These are phyloP conservation scores for Phytopythium mirpurense DNA, from an alignment of 352 stramenopile genomes.

Conservation along the genomic window DNA sequence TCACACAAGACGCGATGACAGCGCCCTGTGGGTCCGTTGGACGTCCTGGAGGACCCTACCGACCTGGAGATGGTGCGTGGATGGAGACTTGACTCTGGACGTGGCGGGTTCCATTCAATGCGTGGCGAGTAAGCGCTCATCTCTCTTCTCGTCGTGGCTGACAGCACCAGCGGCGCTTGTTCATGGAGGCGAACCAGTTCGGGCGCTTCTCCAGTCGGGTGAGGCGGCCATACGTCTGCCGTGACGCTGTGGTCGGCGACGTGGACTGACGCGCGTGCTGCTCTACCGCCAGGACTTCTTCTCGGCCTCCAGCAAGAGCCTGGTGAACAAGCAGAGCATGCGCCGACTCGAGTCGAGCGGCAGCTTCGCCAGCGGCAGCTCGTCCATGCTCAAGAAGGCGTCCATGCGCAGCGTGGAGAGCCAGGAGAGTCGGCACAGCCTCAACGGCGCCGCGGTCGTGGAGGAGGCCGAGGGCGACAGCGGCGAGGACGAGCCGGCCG, in stretches of 20 bases:
- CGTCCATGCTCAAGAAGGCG: conserved; percentile 14
- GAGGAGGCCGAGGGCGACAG: conserved; percentile 22
- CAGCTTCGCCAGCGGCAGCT: conserved; percentile 7
- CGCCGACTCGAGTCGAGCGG: conserved; percentile 11
- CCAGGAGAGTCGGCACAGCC: conserved; percentile 6
- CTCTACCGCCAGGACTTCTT: conserved; percentile 31
- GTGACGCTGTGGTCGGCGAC: not conserved
- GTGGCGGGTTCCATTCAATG: too few relatives aligned
- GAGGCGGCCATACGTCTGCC: not conserved
- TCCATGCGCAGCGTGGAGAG: conserved; percentile 25
- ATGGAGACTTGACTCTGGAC: too few relatives aligned
- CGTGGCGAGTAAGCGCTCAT: not conserved
- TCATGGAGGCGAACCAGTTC: conserved; percentile 57
- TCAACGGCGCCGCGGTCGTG: conserved; percentile 10
- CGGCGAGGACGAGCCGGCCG: conserved; percentile 9
- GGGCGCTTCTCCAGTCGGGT: conserved; percentile 38
- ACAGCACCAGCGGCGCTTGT: conserved; percentile 56
- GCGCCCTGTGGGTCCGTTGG: conserved; percentile 33
- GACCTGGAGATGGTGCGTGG: conserved; percentile 53
- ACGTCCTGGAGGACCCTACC: conserved; percentile 30
- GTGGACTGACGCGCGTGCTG: not conserved
- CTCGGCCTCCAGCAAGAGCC: conserved; percentile 31
- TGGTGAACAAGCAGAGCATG: conserved; percentile 24
- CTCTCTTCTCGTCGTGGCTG: not conserved
- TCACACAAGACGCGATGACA: too few relatives aligned